phyloP scores from a whole-genome alignment of 768 basidiomycete genomes.

The Porpolomopsis calyptriformis region DNA sequence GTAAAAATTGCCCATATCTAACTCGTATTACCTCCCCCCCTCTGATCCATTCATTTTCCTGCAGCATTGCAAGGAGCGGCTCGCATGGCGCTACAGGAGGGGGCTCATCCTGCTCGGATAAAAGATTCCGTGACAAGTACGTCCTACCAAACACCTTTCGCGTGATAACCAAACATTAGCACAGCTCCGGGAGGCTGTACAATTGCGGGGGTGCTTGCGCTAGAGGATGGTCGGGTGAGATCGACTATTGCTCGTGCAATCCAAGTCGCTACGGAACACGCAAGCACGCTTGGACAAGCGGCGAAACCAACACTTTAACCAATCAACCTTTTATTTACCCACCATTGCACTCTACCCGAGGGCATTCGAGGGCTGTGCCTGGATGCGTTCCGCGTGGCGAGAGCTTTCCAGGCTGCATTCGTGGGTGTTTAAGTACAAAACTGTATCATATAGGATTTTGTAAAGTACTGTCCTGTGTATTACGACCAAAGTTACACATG shows the following conservation, averaged over 20 bases:
- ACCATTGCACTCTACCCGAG: no score
- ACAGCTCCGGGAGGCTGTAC: constrained; percentile 96
- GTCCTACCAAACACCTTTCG: constrained; percentile 18
- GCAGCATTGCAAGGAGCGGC: constrained; percentile 93
- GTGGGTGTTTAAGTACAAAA: no score
- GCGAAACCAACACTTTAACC: constrained; percentile 34
- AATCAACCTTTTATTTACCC: no score
- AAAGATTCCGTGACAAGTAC: constrained; percentile 96
- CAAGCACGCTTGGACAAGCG: constrained; percentile 74
- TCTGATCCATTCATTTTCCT: constrained; percentile 4
- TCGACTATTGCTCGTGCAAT: constrained; percentile 94
- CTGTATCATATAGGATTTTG: no score
- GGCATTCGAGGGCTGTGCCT: no score
- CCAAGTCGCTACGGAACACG: constrained; percentile 85
- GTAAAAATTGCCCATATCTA: constrained; percentile 35
- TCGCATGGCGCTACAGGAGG: constrained; percentile 83
- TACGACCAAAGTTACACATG: no score
- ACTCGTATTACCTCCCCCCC: neutral
- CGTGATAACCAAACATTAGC: neutral
- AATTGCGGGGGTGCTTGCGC: constrained; percentile 88
- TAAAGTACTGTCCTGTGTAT: no score
- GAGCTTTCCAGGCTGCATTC: no score
- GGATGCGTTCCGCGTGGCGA: no score
- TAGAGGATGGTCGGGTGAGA: constrained; percentile 89
- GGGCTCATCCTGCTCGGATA: constrained; percentile 89